Conservation (phyloP, 345 rosid genomes). For the Hirschfeldia incana region DNA sequence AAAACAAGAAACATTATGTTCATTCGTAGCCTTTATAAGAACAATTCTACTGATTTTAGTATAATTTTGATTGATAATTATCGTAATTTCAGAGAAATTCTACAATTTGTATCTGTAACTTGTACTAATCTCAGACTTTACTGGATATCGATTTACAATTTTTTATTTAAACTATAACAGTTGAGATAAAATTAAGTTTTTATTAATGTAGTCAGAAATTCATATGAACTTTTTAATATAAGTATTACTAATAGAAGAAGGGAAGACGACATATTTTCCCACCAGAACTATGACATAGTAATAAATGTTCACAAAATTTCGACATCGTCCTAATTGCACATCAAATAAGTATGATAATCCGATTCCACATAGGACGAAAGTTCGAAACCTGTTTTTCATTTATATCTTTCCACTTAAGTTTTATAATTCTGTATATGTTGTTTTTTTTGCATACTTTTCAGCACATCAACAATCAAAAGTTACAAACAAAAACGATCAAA, state of each 20-base stretch:
- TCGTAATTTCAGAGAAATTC: background rate
- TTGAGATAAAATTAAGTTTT: background rate
- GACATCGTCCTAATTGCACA: too few species aligned
- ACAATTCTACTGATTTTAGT: constrained; percentile 11
- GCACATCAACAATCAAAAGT: too few species aligned
- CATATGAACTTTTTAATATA: background rate
- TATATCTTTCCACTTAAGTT: too few species aligned
- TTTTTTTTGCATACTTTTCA: too few species aligned
- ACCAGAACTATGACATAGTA: too few species aligned
- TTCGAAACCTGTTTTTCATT: too few species aligned
- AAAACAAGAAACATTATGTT: background rate
- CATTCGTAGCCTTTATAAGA: background rate
- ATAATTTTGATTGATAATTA: background rate
- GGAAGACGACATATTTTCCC: too few species aligned
- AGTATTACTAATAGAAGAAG: background rate
- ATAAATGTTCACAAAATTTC: too few species aligned
- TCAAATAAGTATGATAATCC: too few species aligned
- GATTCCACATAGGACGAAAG: too few species aligned
- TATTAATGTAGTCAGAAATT: background rate
- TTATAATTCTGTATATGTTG: too few species aligned
- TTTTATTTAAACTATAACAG: background rate
- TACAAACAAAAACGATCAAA: too few species aligned
- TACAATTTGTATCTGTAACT: background rate
- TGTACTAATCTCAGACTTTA: background rate
- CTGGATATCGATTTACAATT: background rate